Evolutionary conservation across 495 filamentous ascomycete species (phyloP).

Genomic region (Hypoxylon intermedium): DNA sequence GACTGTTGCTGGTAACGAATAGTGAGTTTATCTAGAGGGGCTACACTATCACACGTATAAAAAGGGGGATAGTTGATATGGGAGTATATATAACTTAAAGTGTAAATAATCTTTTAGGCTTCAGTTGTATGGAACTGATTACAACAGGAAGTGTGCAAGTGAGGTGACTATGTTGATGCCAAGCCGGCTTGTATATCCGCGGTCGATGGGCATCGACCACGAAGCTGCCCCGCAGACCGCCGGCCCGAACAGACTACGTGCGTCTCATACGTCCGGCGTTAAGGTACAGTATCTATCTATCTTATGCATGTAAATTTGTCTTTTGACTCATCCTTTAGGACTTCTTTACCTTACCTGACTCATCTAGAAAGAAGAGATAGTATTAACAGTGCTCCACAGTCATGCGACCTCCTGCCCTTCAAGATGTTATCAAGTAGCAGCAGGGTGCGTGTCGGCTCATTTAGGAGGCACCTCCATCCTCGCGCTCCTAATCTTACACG

Average conservation of each 20-base stretch:
- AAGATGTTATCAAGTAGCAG: conserved; percentile 39
- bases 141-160: neutral
- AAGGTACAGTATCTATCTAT: too few relatives aligned
- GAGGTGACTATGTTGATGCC: conserved; percentile 11
- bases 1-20: neutral
- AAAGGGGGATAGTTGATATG: too few relatives aligned
- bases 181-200: conserved; percentile 24
- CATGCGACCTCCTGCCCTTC: conserved; percentile 8
- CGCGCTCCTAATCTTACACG: neutral
- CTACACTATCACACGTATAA: neutral
- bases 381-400: neutral
- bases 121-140: too few relatives aligned
- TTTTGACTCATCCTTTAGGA: conserved; percentile 12
- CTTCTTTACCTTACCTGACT: neutral
- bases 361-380: neutral
- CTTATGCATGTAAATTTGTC: neutral
- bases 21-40: neutral
- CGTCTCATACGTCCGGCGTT: conserved; percentile 24
- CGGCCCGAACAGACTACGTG: conserved; percentile 9
- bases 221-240: conserved; percentile 23
- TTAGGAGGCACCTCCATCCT: neutral
- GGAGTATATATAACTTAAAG: neutral
- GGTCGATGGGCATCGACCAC: conserved; percentile 2
- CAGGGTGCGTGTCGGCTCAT: conserved; percentile 13
- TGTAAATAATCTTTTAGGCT: too few relatives aligned